Evolutionary conservation across 306 rosid species (phyloP).

Genomic region (Quercus engelmannii): DNA sequence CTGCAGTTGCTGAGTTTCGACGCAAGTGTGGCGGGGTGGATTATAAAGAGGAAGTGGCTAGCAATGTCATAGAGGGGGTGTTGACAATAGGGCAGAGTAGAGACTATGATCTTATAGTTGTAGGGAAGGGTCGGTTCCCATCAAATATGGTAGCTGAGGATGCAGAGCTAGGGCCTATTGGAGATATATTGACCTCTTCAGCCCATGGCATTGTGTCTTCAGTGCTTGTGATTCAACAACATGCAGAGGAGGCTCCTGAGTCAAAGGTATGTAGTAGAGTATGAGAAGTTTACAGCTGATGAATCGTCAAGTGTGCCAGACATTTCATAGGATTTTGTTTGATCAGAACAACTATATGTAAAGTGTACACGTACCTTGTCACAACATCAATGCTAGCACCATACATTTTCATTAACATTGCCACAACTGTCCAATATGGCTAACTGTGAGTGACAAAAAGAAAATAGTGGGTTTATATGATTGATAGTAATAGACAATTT

Average conservation of each 20-base stretch:
- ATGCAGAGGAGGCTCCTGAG: constrained; percentile 38
- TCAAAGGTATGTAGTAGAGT: constrained; percentile 5
- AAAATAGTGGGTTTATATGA: too few relatives aligned
- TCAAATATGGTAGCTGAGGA: constrained; percentile 63
- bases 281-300: not conserved
- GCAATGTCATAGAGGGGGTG: constrained; percentile 54
- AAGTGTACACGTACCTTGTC: too few relatives aligned
- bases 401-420: too few relatives aligned
- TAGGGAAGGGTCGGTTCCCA: constrained; percentile 76
- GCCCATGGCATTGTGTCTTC: constrained; percentile 46
- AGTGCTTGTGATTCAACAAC: constrained; percentile 68
- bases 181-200: constrained; percentile 59
- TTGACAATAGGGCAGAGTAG: constrained; percentile 43
- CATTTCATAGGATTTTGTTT: constrained; percentile 24
- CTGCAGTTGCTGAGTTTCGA: constrained; percentile 37
- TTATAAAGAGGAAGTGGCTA: constrained; percentile 46
- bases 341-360: too few relatives aligned
- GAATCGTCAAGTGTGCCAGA: constrained; percentile 27
- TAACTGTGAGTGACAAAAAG: too few relatives aligned
- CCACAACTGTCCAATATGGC: too few relatives aligned
- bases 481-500: too few relatives aligned
- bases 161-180: constrained; percentile 71
- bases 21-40: constrained; percentile 38
- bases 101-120: constrained; percentile 48
- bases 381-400: too few relatives aligned